Conservation (phyloP, 139 green algal genomes). For the Trebouxia sp. region DNA sequence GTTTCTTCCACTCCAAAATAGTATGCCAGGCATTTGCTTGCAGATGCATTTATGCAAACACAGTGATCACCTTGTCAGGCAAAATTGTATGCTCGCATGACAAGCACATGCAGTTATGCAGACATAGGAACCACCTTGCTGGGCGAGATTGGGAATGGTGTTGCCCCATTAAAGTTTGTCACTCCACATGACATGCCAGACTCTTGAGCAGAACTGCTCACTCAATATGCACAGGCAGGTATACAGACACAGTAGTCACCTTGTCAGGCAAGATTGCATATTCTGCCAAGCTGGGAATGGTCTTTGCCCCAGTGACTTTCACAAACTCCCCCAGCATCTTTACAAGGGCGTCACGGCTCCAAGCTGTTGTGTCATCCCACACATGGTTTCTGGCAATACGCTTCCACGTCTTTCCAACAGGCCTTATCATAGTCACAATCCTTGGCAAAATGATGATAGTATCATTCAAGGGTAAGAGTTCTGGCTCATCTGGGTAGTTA, state of each 20-base stretch:
- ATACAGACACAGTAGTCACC: too few relatives aligned
- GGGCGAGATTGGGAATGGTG: too few relatives aligned
- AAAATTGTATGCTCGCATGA: too few relatives aligned
- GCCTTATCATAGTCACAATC: conserved; percentile 1
- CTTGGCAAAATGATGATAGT: conserved; percentile 4
- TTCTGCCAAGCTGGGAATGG: neutral
- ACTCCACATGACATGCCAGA: too few relatives aligned
- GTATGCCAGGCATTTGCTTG: too few relatives aligned
- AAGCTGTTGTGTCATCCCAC: neutral
- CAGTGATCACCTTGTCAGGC: conserved; percentile 16
- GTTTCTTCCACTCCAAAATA: too few relatives aligned
- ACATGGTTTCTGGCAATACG: neutral
- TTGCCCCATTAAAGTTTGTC: too few relatives aligned
- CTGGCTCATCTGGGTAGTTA: neutral
- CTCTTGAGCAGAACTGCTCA: too few relatives aligned
- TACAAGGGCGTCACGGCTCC: neutral
- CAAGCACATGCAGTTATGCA: too few relatives aligned
- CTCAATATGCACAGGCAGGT: too few relatives aligned
- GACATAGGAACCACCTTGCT: too few relatives aligned
- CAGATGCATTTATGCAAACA: too few relatives aligned
- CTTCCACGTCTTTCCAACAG: neutral
- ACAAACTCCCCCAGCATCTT: neutral
- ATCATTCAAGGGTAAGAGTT: neutral
- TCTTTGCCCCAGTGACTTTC: neutral
- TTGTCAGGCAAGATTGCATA: neutral